phyloP scores from a whole-genome alignment of 73 alveolate genomes.

The Durusdinium trenchii region DNA sequence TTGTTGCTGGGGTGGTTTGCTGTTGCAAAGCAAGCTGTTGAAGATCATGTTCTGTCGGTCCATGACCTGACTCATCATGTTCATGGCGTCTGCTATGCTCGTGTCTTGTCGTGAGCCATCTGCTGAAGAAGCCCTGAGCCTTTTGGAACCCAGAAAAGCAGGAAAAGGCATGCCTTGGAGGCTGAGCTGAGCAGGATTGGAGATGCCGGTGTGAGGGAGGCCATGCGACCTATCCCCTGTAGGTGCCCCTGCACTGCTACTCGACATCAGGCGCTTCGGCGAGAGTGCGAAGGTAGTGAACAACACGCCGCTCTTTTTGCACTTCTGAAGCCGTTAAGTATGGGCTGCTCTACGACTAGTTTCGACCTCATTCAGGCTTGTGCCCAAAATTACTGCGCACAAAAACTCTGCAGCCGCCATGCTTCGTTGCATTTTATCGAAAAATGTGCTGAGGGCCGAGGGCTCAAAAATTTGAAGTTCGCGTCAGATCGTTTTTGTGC shows the following conservation, averaged over 20 bases:
- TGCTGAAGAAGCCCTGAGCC: neutral
- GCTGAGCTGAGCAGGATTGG: too few relatives aligned
- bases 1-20: neutral
- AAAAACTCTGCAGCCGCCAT: too few relatives aligned
- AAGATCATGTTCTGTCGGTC: neutral
- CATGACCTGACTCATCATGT: neutral
- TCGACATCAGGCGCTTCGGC: neutral
- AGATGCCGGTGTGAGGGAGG: neutral
- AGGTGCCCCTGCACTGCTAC: constrained; percentile 7
- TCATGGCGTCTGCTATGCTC: neutral
- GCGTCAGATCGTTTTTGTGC: too few relatives aligned
- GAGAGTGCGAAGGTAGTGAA: neutral
- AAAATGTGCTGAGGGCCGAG: too few relatives aligned
- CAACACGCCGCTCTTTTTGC: neutral
- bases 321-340: too few relatives aligned
- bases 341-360: neutral
- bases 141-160: neutral
- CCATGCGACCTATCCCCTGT: neutral
- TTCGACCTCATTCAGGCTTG: neutral
- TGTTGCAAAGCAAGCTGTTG: neutral
- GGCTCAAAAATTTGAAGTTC: too few relatives aligned
- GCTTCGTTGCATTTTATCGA: too few relatives aligned
- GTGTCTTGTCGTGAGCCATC: neutral
- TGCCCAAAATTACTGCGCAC: too few relatives aligned
- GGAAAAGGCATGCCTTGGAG: neutral